These are phyloP conservation scores for Filobasidium wieringae DNA, from an alignment of 768 basidiomycete species.

Conservation along the genomic window DNA sequence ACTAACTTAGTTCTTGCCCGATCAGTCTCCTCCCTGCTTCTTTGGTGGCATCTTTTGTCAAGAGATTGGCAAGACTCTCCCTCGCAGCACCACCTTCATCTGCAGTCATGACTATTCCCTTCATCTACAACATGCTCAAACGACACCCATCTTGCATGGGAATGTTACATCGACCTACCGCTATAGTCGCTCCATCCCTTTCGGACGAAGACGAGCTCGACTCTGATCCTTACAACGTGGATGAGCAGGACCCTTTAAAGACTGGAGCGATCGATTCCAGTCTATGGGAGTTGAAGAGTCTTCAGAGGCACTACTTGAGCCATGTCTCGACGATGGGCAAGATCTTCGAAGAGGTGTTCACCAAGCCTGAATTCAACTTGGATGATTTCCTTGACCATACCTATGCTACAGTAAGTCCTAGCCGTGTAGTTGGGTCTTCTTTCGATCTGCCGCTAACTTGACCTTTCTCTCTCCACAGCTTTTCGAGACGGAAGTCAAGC, in stretches of 20 bases:
- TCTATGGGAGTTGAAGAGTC: conserved; percentile 78
- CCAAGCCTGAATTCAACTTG: conserved; percentile 74
- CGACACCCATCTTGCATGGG: conserved; percentile 80
- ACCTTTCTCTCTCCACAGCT: conserved; percentile 46
- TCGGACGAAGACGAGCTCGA: conserved; percentile 41
- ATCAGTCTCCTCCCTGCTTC: conserved; percentile 71
- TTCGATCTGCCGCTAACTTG: not conserved
- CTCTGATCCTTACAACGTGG: conserved; percentile 57
- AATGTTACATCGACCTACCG: conserved; percentile 62
- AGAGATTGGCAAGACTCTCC: conserved; percentile 73
- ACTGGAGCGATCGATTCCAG: conserved; percentile 76
- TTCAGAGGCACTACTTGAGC: conserved; percentile 70
- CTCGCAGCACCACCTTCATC: conserved; percentile 79
- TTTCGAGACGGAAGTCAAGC: conserved; percentile 67
- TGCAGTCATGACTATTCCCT: conserved; percentile 78
- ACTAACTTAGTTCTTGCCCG: conserved; percentile 7
- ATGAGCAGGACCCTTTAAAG: conserved; percentile 59
- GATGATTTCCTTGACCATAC: conserved; percentile 91
- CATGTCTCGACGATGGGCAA: conserved; percentile 75
- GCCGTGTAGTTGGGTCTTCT: not conserved
- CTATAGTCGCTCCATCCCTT: not conserved
- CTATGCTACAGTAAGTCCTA: conserved; percentile 39
- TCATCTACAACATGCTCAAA: conserved; percentile 89
- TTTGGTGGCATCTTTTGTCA: conserved; percentile 89
- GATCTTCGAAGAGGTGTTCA: conserved; percentile 82